Base-by-base conservation (phyloP, 345 rosid species). In the Clarkia xantiana region DNA sequence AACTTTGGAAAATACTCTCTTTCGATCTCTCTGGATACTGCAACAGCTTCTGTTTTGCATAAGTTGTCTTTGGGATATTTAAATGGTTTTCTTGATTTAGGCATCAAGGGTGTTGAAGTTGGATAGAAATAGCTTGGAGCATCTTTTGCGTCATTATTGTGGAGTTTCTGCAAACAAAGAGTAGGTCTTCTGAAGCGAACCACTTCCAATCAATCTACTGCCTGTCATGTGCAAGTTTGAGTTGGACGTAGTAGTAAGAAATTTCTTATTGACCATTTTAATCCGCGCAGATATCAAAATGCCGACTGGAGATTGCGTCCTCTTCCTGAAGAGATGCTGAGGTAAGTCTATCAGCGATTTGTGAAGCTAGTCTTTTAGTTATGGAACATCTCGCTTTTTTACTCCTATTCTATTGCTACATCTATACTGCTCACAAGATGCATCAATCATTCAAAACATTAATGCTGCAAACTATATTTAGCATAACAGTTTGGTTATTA, bases 271-370 rank as follows among this genome's bases (percentile, higher is more conserved):
- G 18, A 6, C 41, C 38, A 18, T 17, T 49, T 1, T 49, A 53
- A n/a, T 20, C 45, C 29, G 58, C 70, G 76, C 81, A 90, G 96
- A 62, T 90, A 90, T 70, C 97, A 90, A 69, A 83, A 77, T 70
- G 90, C 94, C 44, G 95, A 90, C 65, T 90, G 97, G 97, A 85
- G 95, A 80, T 52, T 86, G 50, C 81, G 98, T 16, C 98, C 98
- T 43, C 81, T 90, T 59, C 86, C 94, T 42, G 68, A 73, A 47
- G 94, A 74, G 61, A 90, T 90, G 98, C 23, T 75, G 52, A 81
- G 81, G 98, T 86, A 54, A 52, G 36, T 43, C 14, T 41, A 45
- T 23, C 36, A 10, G 19, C 19, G 38, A 49, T n/a, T 17, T 19
- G 3, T 34, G 19, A 29, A 14, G 14, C 17, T 49, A 40, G 14